Percentiles rank a stretch among this genome's conserved stretches.
phyloP scores from a whole-genome alignment of 352 stramenopile species.

The Phytophthora macrochlamydospora region DNA sequence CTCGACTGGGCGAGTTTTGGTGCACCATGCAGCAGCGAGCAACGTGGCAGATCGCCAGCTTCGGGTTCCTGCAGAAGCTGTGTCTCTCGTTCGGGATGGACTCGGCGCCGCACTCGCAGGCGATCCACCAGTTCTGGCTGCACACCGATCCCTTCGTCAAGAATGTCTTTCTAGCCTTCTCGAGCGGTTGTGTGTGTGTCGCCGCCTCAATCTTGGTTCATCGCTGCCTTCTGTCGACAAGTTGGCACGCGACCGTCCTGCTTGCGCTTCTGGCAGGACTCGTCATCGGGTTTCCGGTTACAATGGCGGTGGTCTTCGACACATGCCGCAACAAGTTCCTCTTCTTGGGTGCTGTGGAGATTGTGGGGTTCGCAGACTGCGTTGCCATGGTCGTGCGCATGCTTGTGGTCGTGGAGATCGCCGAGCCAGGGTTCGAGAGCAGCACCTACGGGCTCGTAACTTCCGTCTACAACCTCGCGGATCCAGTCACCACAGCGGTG shows the following conservation, averaged over 20 bases:
- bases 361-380: constrained; percentile 66
- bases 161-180: constrained; percentile 62
- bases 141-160: constrained; percentile 66
- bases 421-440: constrained; percentile 75
- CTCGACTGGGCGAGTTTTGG: constrained; percentile 42
- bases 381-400: constrained; percentile 79
- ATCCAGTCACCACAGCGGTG: constrained; percentile 57
- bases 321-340: constrained; percentile 69
- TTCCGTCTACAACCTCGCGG: constrained; percentile 76
- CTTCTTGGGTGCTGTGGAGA: constrained; percentile 54
- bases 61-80: constrained; percentile 69
- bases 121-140: constrained; percentile 67
- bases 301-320: constrained; percentile 62
- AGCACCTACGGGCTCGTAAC: constrained; percentile 80
- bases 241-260: constrained; percentile 64
- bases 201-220: constrained; percentile 61
- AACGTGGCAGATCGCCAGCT: constrained; percentile 76
- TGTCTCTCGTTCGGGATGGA: constrained; percentile 63
- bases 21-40: constrained; percentile 62
- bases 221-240: constrained; percentile 58
- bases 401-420: constrained; percentile 81
- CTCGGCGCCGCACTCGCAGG: constrained; percentile 47
- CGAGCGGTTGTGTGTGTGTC: constrained; percentile 54
- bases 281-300: constrained; percentile 38
- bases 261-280: constrained; percentile 51